These are phyloP conservation scores for Fusarium robinianum DNA, from an alignment of 2,329 filamentous ascomycete species.

Conservation along the genomic window DNA sequence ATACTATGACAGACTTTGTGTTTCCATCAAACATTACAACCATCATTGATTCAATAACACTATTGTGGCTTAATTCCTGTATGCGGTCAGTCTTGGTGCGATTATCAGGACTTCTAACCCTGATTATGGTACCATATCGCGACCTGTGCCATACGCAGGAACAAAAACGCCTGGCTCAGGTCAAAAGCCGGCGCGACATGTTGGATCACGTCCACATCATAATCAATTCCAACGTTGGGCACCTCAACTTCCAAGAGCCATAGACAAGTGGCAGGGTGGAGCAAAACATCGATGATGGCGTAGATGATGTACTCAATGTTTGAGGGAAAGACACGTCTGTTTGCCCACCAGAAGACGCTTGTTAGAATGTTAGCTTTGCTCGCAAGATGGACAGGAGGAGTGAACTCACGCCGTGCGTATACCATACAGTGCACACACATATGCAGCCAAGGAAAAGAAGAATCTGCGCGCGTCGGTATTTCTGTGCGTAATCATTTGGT, in stretches of 20 bases:
- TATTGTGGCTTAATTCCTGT: no score
- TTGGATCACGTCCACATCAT: constrained; percentile 2
- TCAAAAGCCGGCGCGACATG: not conserved
- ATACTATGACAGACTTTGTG: no score
- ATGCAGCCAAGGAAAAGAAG: constrained; percentile 3
- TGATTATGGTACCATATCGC: constrained; percentile 3
- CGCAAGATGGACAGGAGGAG: not conserved
- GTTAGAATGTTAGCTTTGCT: not conserved
- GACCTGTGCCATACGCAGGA: constrained; percentile 2
- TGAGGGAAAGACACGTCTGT: constrained; percentile 2
- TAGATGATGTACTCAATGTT: constrained; percentile 3
- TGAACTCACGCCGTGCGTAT: constrained; percentile 1
- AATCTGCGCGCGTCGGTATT: not conserved
- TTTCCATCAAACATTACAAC: no score
- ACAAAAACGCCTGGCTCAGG: constrained; percentile 1
- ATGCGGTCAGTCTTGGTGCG: not conserved
- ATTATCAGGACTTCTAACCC: not conserved
- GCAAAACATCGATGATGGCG: constrained; percentile 2
- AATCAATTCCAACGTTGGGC: constrained; percentile 3
- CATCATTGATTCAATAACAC: no score
- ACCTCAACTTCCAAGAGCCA: constrained; percentile 2
- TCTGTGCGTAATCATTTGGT: constrained; percentile 1
- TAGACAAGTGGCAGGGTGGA: not conserved
- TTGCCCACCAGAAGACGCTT: constrained; percentile 4
- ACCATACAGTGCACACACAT: not conserved